Conservation (phyloP, 2,329 filamentous ascomycete species). For the Ceratocystis colombiana region DNA sequence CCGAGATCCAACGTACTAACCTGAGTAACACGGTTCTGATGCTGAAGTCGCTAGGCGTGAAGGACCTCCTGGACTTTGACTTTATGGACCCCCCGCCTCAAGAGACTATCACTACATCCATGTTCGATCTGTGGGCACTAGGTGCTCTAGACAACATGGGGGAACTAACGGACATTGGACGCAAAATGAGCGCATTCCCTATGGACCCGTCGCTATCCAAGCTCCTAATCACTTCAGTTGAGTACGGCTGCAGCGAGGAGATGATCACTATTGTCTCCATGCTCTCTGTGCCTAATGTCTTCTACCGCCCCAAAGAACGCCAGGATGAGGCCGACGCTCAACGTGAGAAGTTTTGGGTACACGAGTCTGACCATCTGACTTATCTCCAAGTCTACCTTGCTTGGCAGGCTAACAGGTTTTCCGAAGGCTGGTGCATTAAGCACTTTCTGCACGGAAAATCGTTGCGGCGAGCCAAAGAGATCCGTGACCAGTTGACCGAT, state of each 20-base stretch:
- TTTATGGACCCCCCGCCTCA: slow-evolving; percentile 99
- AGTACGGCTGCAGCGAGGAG: slow-evolving; percentile 90
- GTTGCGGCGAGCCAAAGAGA: slow-evolving; percentile 81
- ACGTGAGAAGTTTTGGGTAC: slow-evolving; percentile 95
- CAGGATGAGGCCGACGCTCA: slow-evolving; percentile 94
- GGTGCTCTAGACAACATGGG: slow-evolving; percentile 90
- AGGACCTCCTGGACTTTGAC: slow-evolving; percentile 89
- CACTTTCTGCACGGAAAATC: slow-evolving; percentile 97
- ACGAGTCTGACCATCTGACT: slow-evolving; percentile 92
- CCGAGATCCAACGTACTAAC: slow-evolving; percentile 94
- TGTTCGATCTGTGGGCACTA: slow-evolving; percentile 95
- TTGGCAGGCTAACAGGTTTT: slow-evolving; percentile 84
- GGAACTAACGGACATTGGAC: slow-evolving; percentile 75
- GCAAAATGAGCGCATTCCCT: slow-evolving; percentile 92
- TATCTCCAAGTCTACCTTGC: slow-evolving; percentile 92
- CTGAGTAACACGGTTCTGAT: slow-evolving; percentile 89
- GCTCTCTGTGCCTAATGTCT: slow-evolving; percentile 92
- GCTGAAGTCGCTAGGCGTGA: slow-evolving; percentile 87
- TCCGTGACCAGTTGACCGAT: slow-evolving; percentile 82
- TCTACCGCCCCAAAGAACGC: slow-evolving; percentile 92
- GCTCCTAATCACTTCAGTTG: slow-evolving; percentile 79
- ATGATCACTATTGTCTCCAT: slow-evolving; percentile 98
- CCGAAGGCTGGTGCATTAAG: slow-evolving; percentile 81
- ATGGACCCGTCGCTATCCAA: slow-evolving; percentile 97
- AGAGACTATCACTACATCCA: slow-evolving; percentile 91